These are phyloP conservation scores for Vitis rotundifolia DNA, from an alignment of 164 flowering plant species.

Conservation along the genomic window DNA sequence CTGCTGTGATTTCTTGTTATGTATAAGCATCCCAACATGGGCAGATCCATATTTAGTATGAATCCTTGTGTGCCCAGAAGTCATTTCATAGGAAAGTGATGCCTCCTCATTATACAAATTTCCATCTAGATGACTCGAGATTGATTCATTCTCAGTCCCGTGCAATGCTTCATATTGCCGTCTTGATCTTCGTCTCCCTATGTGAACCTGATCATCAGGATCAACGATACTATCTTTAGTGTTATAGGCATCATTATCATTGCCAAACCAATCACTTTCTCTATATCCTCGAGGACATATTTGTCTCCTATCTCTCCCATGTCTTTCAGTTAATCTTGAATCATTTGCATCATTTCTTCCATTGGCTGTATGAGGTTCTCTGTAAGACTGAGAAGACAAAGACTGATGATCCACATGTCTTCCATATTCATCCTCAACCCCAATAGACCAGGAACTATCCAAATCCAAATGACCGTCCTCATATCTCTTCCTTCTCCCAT, in stretches of 20 bases:
- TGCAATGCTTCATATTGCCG: constrained; percentile 19
- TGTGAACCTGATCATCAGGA: constrained; percentile 16
- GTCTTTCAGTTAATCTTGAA: constrained; percentile 19
- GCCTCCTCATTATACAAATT: constrained; percentile 19
- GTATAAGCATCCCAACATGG: constrained; percentile 13
- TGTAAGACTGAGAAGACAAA: constrained; percentile 13
- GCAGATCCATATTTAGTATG: constrained; percentile 20
- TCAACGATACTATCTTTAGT: constrained; percentile 12
- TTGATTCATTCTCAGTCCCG: constrained; percentile 20
- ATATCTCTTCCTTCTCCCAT: constrained; percentile 29
- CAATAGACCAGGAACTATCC: constrained; percentile 8
- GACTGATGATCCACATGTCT: constrained; percentile 14
- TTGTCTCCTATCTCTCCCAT: constrained; percentile 18
- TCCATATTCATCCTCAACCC: constrained; percentile 20
- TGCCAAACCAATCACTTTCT: constrained; percentile 16
- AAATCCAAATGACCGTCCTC: constrained; percentile 11
- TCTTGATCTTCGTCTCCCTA: constrained; percentile 18
- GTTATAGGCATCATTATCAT: constrained; percentile 13
- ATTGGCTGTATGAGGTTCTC: constrained; percentile 24
- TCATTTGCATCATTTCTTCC: constrained; percentile 23
- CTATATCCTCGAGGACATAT: constrained; percentile 11
- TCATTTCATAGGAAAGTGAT: constrained; percentile 23
- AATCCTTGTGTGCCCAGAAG: constrained; percentile 22
- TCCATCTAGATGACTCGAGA: constrained; percentile 25
- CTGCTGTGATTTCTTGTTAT: constrained; percentile 18